Conservation (phyloP, 1,284 basidiomycete species). For the Cutaneotrichosporon sp. region DNA sequence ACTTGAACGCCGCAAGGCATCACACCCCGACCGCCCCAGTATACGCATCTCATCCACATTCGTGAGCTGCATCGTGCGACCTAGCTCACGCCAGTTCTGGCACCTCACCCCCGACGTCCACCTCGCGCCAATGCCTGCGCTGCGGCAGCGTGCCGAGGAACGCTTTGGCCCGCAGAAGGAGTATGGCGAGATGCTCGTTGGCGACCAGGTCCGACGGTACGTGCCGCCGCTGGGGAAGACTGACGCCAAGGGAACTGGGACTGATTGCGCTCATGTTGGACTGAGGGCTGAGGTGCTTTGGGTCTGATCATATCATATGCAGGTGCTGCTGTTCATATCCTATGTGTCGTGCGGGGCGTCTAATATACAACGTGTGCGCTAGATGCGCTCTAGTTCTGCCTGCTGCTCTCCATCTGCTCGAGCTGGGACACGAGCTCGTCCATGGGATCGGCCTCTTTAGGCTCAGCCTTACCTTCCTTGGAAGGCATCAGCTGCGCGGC, state of each 20-base stretch:
- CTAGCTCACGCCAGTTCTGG: constrained; percentile 58
- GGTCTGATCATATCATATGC: constrained; percentile 4
- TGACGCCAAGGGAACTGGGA: constrained; percentile 62
- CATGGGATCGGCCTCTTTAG: constrained; percentile 58
- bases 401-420: constrained; percentile 57
- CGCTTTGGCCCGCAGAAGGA: constrained; percentile 47
- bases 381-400: background rate
- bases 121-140: constrained; percentile 58
- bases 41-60: constrained; percentile 90
- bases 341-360: too few species aligned
- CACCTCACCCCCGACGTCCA: constrained; percentile 79
- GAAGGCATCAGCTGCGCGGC: background rate
- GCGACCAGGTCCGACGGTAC: constrained; percentile 75
- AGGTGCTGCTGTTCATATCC: background rate
- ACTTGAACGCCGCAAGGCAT: constrained; percentile 58
- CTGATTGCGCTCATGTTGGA: constrained; percentile 68
- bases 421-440: constrained; percentile 72
- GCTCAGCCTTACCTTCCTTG: too few species aligned
- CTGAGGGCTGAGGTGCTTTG: background rate
- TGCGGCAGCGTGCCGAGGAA: constrained; percentile 49
- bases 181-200: constrained; percentile 76
- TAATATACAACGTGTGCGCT: background rate
- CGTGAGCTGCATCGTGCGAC: constrained; percentile 24
- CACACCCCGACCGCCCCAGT: constrained; percentile 66
- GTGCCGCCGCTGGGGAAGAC: constrained; percentile 30